Evolutionary conservation across 495 filamentous ascomycete genomes (phyloP), one percentile per base, ranked within the genome.

Genomic region (Neurospora sp.): DNA sequence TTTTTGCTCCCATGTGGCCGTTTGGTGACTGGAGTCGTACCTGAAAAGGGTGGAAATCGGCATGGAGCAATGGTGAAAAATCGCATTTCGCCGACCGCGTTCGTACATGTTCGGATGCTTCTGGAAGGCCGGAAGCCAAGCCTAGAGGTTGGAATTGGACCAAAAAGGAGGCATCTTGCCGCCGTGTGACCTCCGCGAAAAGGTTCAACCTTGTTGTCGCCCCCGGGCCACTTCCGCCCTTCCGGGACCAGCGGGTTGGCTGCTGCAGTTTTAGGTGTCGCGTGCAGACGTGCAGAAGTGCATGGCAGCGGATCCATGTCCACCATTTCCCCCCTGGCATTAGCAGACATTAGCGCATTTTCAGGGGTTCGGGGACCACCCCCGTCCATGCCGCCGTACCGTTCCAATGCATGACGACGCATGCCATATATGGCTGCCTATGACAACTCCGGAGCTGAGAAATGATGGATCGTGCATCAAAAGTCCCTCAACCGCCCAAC

Each of bases 121-220:
- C 27, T 66, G 54, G 54, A 62, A 73, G 74, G 16, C 73, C 71
- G 75, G 75, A 76, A 74, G 42, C 16, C 59, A 39, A 73, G 72
- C 73, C 74, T 54, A 74, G 71, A 77, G 72, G 39, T 72, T 72
- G 76, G 31, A 69, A 38, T 54, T 54, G n/a, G 73, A 59, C 40
- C 4, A 16, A 62, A 35, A 41, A 71, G 69, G 73, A 75, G 76
- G 76, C 31, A 66, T 37, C 54, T 66, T 66, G 54, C 78, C 77
- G 77, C 72, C 76, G 73, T 79, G 77, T 80, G 75, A 78, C 77
- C 71, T 73, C 40, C 46, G 40, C 54, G 54, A 66, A 18, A 66
- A 66, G 54, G 54, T 66, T 66, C 14, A 66, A 35, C 54, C 54
- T 66, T 66, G 54, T 66, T 35, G 54, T 66, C 14, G 27, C 27